Evolutionary conservation across 495 filamentous ascomycete genomes (phyloP), one percentile per base, ranked within the genome.

Genomic region (Corynascus novoguineensis): DNA sequence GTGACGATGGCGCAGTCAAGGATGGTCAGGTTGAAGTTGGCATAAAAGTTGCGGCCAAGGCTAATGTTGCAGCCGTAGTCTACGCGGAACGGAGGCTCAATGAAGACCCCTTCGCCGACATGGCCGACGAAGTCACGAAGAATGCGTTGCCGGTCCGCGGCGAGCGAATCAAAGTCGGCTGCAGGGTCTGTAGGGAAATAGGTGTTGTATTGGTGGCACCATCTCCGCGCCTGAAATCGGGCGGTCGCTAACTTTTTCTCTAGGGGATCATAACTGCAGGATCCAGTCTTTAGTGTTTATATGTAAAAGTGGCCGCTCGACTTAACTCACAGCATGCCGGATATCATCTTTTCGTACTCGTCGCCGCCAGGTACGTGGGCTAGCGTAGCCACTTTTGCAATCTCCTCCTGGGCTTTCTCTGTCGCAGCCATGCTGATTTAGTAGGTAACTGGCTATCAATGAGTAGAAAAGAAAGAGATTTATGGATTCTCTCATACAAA

Each of bases 21-120:
- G 28, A 78, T 67, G 17, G 64, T 68, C 8, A 79, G 62, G 48
- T 75, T 76, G 65, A 78, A 81, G 55, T 82, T 82, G 19, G 76
- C 65, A 55, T 80, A 80, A 60, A 76, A 81, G 28, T 75, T 62
- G 24, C 71, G 63, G 7, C 81, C 80, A 8, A 84, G 71, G 9
- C 57, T 50, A 22, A 78, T 70, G 63, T 84, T 84, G 59, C 77
- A 79, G 0, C 80, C 81, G 55, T 83, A 83, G 60, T 84, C 80
- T 6, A 80, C 70, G 6, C 60, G 57, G 60, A 84, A 73, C 0
- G 80, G 78, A 17, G 80, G 73, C 60, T 82, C 78, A n/a, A 82
- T 62, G 49, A 76, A 78, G 6, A 73, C 70, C 0, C 68, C 71
- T 11, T 75, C 67, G 11, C 73, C 77, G 3, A 77, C 69, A 14